A percentile compares a stretch with the other conserved stretches of the same genome.
These are phyloP conservation scores for Monilinia fructicola DNA, from an alignment of 2,329 filamentous ascomycete species.

Conservation along the genomic window DNA sequence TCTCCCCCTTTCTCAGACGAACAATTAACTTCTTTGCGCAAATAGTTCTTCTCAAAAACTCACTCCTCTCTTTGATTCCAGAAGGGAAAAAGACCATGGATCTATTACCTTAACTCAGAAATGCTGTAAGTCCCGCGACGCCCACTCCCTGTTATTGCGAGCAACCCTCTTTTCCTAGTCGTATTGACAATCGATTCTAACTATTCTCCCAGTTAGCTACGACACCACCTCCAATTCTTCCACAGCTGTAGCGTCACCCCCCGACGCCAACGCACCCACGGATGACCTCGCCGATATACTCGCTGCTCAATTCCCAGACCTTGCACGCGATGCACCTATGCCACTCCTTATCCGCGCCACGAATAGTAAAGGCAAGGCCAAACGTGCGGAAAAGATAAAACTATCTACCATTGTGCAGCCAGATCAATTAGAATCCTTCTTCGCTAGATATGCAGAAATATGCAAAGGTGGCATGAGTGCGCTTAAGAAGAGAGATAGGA, in stretches of 20 bases:
- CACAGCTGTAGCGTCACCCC: background rate
- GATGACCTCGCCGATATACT: conserved; percentile 17
- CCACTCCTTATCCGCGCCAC: conserved; percentile 69
- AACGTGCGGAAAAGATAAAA: conserved; percentile 56
- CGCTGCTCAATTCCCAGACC: conserved; percentile 59
- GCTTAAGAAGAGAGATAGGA: conserved; percentile 90
- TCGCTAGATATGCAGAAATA: conserved; percentile 79
- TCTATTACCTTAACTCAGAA: conserved; percentile 76
- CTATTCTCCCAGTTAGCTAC: background rate
- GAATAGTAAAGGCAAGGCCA: conserved; percentile 6
- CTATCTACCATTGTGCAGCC: conserved; percentile 80
- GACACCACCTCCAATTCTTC: background rate
- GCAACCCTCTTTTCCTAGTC: background rate
- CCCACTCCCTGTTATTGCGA: background rate
- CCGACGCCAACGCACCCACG: background rate
- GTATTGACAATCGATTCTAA: background rate
- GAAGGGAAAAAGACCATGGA: conserved; percentile 63
- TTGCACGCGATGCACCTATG: conserved; percentile 57
- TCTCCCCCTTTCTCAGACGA: background rate
- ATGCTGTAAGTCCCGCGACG: conserved; percentile 53
- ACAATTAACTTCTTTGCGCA: conserved; percentile 15
- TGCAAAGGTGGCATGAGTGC: conserved; percentile 87
- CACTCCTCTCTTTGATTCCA: conserved; percentile 15
- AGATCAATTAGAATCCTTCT: conserved; percentile 77
- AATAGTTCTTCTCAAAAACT: conserved; percentile 63